Evolutionary conservation across 2,329 filamentous ascomycete species (phyloP).

Genomic region (Ceratocystis cacaofunesta): DNA sequence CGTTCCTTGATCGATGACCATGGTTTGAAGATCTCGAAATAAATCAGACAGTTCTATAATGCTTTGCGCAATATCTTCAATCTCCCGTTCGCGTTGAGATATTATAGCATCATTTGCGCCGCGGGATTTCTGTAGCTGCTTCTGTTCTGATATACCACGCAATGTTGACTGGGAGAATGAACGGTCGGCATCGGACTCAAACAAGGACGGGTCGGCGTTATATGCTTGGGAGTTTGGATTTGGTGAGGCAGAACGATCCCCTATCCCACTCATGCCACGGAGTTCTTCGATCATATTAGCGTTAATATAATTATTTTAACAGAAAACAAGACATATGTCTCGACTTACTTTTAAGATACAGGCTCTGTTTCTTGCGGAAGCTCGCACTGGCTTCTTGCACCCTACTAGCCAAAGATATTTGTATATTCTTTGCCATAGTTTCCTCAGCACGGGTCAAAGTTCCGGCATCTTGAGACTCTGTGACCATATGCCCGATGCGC

Average conservation of each 20-base stretch:
- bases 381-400: conserved; percentile 84
- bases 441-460: conserved; percentile 71
- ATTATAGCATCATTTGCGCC: conserved; percentile 64
- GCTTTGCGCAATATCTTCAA: conserved; percentile 93
- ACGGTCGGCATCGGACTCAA: conserved; percentile 87
- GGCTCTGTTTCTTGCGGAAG: conserved; percentile 95
- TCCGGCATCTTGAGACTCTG: conserved; percentile 58
- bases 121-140: conserved; percentile 34
- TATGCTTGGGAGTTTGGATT: conserved; percentile 30
- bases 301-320: neutral
- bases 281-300: conserved; percentile 40
- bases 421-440: conserved; percentile 90
- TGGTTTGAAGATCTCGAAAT: conserved; percentile 87
- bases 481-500: conserved; percentile 73
- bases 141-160: conserved; percentile 58
- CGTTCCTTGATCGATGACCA: conserved; percentile 87
- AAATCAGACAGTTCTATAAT: conserved; percentile 96
- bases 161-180: conserved; percentile 82
- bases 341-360: conserved; percentile 73
- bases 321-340: neutral
- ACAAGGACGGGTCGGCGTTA: conserved; percentile 64
- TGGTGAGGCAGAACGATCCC: conserved; percentile 24
- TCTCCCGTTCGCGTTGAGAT: conserved; percentile 83
- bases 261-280: conserved; percentile 50
- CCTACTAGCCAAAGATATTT: conserved; percentile 73